Evolutionary conservation across 768 basidiomycete genomes (phyloP).

Genomic region (Lentinula sp.): DNA sequence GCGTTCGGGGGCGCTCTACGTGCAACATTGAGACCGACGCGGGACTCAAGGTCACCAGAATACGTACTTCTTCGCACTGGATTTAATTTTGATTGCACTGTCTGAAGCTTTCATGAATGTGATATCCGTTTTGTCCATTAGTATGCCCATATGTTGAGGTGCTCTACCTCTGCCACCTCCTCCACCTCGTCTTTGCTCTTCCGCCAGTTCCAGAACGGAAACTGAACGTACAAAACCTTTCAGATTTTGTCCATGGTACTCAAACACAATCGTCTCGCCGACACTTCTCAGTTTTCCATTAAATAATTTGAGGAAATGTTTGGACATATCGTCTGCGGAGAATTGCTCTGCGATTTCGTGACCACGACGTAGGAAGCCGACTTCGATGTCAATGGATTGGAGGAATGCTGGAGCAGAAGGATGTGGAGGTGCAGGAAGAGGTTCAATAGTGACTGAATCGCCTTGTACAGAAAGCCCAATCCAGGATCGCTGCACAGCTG

Average conservation of each 20-base stretch:
- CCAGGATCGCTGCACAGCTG: slow-evolving; percentile 82
- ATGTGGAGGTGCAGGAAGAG: slow-evolving; percentile 48
- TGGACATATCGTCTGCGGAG: slow-evolving; percentile 81
- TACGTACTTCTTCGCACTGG: slow-evolving; percentile 82
- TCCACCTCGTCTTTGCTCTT: slow-evolving; percentile 47
- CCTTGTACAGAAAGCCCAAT: slow-evolving; percentile 76
- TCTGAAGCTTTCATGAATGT: slow-evolving; percentile 80
- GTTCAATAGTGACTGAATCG: slow-evolving; percentile 68
- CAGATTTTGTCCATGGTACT: slow-evolving; percentile 82
- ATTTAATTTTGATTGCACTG: slow-evolving; percentile 84
- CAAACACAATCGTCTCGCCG: slow-evolving; percentile 73
- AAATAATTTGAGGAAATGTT: slow-evolving; percentile 70
- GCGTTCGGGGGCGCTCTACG: slow-evolving; percentile 84
- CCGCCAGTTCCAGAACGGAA: slow-evolving; percentile 52
- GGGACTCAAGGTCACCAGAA: background rate
- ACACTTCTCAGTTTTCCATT: slow-evolving; percentile 62
- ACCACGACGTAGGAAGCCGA: slow-evolving; percentile 53
- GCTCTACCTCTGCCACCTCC: slow-evolving; percentile 18
- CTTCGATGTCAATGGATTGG: slow-evolving; percentile 75
- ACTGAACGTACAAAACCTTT: slow-evolving; percentile 63
- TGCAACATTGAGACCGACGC: background rate
- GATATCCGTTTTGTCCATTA: slow-evolving; percentile 91
- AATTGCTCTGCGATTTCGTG: slow-evolving; percentile 62
- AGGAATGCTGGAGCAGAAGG: slow-evolving; percentile 55
- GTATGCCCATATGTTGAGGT: slow-evolving; percentile 51